Percentiles rank a stretch among this genome's conserved stretches.
Conservation (phyloP, 768 basidiomycete species). For the Pleurotus cornucopiae region DNA sequence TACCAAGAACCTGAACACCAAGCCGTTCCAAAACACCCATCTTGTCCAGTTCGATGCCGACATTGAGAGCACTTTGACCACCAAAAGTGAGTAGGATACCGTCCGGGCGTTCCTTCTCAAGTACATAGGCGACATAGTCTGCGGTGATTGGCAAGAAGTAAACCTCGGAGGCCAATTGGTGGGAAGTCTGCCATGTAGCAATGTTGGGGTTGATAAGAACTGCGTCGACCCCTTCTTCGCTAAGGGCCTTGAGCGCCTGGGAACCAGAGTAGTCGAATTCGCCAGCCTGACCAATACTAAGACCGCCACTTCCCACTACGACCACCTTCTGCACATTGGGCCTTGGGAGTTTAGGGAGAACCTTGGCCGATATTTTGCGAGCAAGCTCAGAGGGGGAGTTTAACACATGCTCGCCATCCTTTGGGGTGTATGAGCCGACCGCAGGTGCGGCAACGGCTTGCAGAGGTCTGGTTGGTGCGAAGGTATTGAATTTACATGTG, state of each 20-base stretch:
- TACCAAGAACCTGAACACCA: constrained; percentile 91
- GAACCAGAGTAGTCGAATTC: constrained; percentile 99
- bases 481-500: constrained; percentile 27
- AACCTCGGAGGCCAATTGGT: constrained; percentile 93
- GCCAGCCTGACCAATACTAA: constrained; percentile 97
- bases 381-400: constrained; percentile 95
- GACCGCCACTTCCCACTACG: constrained; percentile 93
- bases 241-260: constrained; percentile 95
- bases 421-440: constrained; percentile 63
- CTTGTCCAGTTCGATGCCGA: constrained; percentile 92
- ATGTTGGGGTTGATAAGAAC: constrained; percentile 99
- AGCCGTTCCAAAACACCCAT: constrained; percentile 95
- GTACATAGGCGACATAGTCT: constrained; percentile 97
- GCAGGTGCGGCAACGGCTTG: constrained; percentile 73
- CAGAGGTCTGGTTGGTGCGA: constrained; percentile 46
- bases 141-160: constrained; percentile 96
- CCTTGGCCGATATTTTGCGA: constrained; percentile 87
- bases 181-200: constrained; percentile 98
- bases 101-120: constrained; percentile 98
- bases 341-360: constrained; percentile 86
- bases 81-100: constrained; percentile 97
- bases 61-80: constrained; percentile 96
- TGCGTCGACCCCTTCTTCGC: constrained; percentile 91
- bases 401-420: constrained; percentile 73
- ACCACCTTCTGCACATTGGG: constrained; percentile 93